Evolutionary conservation across 2,329 filamentous ascomycete species (phyloP).

Genomic region (Geosmithia morbida): DNA sequence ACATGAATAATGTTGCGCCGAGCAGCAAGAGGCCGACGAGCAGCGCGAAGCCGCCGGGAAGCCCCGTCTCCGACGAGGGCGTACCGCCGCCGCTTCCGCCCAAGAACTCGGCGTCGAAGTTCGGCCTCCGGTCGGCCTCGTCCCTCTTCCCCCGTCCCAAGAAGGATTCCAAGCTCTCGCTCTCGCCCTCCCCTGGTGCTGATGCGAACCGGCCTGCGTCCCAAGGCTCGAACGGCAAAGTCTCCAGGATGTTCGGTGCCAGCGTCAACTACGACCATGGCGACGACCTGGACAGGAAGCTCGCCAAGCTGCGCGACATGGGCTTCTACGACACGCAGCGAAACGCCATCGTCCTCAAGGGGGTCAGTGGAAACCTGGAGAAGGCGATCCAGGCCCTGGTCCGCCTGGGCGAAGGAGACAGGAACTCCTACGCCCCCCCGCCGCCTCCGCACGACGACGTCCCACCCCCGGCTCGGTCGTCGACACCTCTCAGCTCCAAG

Average conservation of each 20-base stretch:
- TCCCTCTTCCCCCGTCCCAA: slow-evolving; percentile 54
- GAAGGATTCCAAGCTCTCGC: slow-evolving; percentile 28
- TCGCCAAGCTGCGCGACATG: slow-evolving; percentile 72
- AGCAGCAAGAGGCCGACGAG: slow-evolving; percentile 19
- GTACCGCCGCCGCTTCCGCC: slow-evolving; percentile 46
- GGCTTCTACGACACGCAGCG: slow-evolving; percentile 75
- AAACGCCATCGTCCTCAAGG: slow-evolving; percentile 70
- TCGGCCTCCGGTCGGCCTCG: slow-evolving; percentile 43
- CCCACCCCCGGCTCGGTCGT: slow-evolving; percentile 32
- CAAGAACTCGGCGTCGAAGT: slow-evolving; percentile 50
- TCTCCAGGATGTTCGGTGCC: slow-evolving; percentile 55
- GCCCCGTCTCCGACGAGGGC: slow-evolving; percentile 39
- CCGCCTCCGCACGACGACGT: slow-evolving; percentile 29
- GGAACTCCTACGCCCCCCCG: slow-evolving; percentile 20
- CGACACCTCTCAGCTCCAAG: slow-evolving; percentile 35
- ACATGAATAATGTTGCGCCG: slow-evolving; percentile 44
- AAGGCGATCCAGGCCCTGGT: slow-evolving; percentile 75
- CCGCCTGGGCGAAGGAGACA: slow-evolving; percentile 59
- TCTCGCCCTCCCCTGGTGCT: slow-evolving; percentile 14
- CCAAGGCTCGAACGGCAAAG: slow-evolving; percentile 40
- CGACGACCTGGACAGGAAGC: slow-evolving; percentile 59
- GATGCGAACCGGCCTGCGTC: slow-evolving; percentile 18
- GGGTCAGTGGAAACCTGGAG: slow-evolving; percentile 73
- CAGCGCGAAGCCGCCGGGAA: slow-evolving; percentile 22
- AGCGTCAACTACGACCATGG: slow-evolving; percentile 39